Evolutionary conservation across 306 rosid species (phyloP).

Genomic region (Glycyrrhiza uralensis): DNA sequence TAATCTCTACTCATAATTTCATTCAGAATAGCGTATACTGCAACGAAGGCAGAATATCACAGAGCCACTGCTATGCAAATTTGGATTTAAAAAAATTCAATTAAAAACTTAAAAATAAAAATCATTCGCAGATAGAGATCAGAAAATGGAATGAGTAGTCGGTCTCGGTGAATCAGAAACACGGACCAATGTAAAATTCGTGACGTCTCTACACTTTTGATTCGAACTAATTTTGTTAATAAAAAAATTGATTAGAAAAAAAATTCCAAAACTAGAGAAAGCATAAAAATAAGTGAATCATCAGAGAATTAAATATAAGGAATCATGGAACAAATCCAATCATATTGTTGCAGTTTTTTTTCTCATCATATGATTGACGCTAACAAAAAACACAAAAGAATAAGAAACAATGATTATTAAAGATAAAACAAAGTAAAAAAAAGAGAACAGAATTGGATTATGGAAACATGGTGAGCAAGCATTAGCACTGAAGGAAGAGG

Average conservation of each 20-base stretch:
- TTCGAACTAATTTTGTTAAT: neutral
- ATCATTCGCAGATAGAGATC: constrained; percentile 32
- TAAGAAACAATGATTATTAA: neutral
- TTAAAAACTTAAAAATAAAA: too few relatives aligned
- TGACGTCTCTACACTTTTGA: constrained; percentile 36
- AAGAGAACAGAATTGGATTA: too few relatives aligned
- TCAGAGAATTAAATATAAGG: constrained; percentile 86
- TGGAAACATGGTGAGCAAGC: too few relatives aligned
- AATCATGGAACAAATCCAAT: constrained; percentile 70
- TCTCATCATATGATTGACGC: constrained; percentile 56
- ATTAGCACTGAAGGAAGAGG: neutral
- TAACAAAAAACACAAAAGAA: too few relatives aligned
- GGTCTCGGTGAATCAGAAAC: constrained; percentile 72
- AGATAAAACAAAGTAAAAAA: too few relatives aligned
- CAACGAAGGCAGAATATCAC: constrained; percentile 59
- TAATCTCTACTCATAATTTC: constrained; percentile 28
- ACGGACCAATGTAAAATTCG: constrained; percentile 65
- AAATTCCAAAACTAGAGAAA: neutral
- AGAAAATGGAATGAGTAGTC: constrained; percentile 49
- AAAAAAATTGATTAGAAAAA: fast-evolving
- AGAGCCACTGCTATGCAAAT: constrained; percentile 31
- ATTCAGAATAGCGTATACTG: constrained; percentile 85
- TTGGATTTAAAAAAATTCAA: neutral
- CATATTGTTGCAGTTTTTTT: constrained; percentile 83
- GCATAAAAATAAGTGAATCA: constrained; percentile 17